Conservation (phyloP, 2,329 filamentous ascomycete genomes). For the Alternaria atra region DNA sequence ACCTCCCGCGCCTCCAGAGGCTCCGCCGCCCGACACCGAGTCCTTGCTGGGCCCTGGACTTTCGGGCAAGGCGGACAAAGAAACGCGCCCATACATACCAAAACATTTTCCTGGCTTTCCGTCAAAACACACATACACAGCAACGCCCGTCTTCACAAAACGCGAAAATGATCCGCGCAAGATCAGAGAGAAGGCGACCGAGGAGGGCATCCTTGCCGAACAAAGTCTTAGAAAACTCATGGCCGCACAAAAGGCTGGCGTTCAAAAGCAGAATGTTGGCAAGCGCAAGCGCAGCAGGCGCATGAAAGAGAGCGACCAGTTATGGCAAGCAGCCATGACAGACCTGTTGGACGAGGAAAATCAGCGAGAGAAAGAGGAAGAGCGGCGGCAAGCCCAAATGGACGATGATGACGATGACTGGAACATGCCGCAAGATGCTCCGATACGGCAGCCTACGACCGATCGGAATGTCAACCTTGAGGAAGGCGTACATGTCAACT, state of each 20-base stretch:
- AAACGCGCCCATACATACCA: slow-evolving; percentile 64
- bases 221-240: slow-evolving; percentile 70
- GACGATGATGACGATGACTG: slow-evolving; percentile 30
- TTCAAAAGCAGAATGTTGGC: slow-evolving; percentile 45
- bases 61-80: slow-evolving; percentile 57
- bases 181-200: slow-evolving; percentile 69
- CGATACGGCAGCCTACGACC: slow-evolving; percentile 41
- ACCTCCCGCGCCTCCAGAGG: slow-evolving; percentile 52
- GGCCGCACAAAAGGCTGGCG: slow-evolving; percentile 58
- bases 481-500: slow-evolving; percentile 63
- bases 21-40: slow-evolving; percentile 55
- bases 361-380: slow-evolving; percentile 36
- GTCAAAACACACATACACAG: slow-evolving; percentile 70
- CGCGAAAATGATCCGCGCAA: slow-evolving; percentile 68
- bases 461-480: slow-evolving; percentile 43
- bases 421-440: slow-evolving; percentile 32
- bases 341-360: slow-evolving; percentile 57
- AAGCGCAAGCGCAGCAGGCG: slow-evolving; percentile 53
- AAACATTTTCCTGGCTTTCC: slow-evolving; percentile 69
- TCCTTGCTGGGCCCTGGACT: slow-evolving; percentile 63
- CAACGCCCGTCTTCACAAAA: slow-evolving; percentile 66
- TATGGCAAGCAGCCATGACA: slow-evolving; percentile 66
- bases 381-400: slow-evolving; percentile 27
- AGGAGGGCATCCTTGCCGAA: slow-evolving; percentile 72
- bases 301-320: slow-evolving; percentile 56